phyloP scores from a whole-genome alignment of 1,284 basidiomycete species.

The Tylopilus sp. region DNA sequence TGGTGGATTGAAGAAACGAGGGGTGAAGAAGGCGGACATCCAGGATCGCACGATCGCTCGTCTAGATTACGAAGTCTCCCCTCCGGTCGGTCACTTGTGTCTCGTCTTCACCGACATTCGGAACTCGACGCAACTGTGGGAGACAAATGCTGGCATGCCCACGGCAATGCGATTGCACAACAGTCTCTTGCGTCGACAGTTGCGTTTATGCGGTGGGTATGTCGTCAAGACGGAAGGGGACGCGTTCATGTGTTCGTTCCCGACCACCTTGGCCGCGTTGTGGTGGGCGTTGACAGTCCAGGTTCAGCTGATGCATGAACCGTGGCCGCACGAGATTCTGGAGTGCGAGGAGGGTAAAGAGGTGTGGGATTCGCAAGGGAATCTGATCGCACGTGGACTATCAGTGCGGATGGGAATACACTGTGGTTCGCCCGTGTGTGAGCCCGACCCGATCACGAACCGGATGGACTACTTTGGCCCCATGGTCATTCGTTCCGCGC shows the following conservation, averaged over 20 bases:
- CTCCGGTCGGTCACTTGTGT: slow-evolving; percentile 91
- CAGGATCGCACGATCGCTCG: slow-evolving; percentile 65
- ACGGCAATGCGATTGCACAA: slow-evolving; percentile 96
- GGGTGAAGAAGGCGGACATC: slow-evolving; percentile 57
- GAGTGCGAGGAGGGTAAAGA: slow-evolving; percentile 94
- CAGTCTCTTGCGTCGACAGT: slow-evolving; percentile 85
- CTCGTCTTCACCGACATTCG: slow-evolving; percentile 99
- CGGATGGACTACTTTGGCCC: slow-evolving; percentile 99
- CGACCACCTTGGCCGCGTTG: slow-evolving; percentile 87
- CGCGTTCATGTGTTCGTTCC: slow-evolving; percentile 99
- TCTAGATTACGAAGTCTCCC: slow-evolving; percentile 86
- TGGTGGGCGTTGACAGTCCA: slow-evolving; percentile 96
- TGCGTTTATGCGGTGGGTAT: slow-evolving; percentile 95
- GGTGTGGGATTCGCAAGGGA: slow-evolving; percentile 76
- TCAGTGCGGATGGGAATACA: slow-evolving; percentile 99
- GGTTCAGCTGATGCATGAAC: slow-evolving; percentile 83
- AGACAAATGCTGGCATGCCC: slow-evolving; percentile 96
- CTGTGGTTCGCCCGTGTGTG: slow-evolving; percentile 92
- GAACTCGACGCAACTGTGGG: slow-evolving; percentile 98
- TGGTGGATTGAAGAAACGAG: slow-evolving; percentile 50
- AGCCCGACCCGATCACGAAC: slow-evolving; percentile 92
- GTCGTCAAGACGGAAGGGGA: slow-evolving; percentile 99
- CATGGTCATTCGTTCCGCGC: slow-evolving; percentile 92
- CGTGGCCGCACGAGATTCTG: slow-evolving; percentile 96
- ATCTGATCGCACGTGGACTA: slow-evolving; percentile 87